Percentiles rank a stretch among this genome's conserved stretches.
Evolutionary conservation across 768 basidiomycete species (phyloP).

Genomic region (Sarcodon sp.): DNA sequence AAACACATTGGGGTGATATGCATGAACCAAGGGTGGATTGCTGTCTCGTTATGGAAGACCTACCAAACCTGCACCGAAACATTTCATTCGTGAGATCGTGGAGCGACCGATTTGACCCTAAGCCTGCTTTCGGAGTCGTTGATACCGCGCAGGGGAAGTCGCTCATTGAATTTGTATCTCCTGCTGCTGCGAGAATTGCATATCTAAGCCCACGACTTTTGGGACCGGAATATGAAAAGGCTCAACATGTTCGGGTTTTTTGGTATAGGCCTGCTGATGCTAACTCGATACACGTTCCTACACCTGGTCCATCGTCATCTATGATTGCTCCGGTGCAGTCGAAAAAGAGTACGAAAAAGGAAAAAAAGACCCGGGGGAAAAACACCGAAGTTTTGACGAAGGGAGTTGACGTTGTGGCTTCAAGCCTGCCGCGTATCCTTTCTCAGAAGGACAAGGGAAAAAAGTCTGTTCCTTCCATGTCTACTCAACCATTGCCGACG

Average conservation of each 20-base stretch:
- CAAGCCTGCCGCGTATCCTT: no score
- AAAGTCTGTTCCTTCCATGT: no score
- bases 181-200: slow-evolving; percentile 8
- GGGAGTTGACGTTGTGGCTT: no score
- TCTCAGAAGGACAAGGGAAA: no score
- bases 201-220: slow-evolving; percentile 9
- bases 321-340: no score
- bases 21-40: slow-evolving; percentile 5
- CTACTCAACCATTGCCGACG: no score
- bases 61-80: slow-evolving; percentile 14
- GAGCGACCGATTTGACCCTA: slow-evolving; percentile 8
- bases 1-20: neutral
- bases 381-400: no score
- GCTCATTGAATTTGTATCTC: slow-evolving; percentile 11
- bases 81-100: slow-evolving; percentile 10
- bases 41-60: slow-evolving; percentile 12
- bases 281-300: neutral
- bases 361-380: no score
- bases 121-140: slow-evolving; percentile 3
- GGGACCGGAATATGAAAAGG: slow-evolving; percentile 9
- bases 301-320: no score
- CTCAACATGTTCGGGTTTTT: slow-evolving; percentile 15
- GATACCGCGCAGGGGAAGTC: slow-evolving; percentile 9
- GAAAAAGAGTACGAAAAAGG: no score
- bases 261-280: slow-evolving; percentile 8